Percentiles rank a stretch among this genome's conserved stretches.
Evolutionary conservation across 345 rosid genomes (phyloP).

Genomic region (Citrus cavaleriei): DNA sequence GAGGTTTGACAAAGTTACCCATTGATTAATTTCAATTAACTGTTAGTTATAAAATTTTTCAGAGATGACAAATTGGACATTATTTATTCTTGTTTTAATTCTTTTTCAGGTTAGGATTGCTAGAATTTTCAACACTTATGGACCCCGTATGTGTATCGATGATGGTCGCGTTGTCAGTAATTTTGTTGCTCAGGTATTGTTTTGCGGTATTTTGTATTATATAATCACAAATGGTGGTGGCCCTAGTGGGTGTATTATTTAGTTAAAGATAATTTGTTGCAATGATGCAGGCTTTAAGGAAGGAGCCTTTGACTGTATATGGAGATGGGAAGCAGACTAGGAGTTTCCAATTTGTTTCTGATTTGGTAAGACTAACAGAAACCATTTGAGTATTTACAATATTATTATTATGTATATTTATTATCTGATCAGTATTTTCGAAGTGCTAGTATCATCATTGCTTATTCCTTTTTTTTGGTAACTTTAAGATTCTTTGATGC

Average conservation of each 20-base stretch:
- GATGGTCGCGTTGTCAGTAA: conserved; percentile 99
- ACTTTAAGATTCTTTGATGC: background rate
- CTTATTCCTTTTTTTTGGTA: background rate
- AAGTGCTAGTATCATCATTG: background rate
- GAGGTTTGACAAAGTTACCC: conserved; percentile 40
- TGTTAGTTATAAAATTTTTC: background rate
- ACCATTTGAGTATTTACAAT: background rate
- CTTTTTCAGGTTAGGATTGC: conserved; percentile 89
- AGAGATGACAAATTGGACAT: background rate
- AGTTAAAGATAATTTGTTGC: background rate
- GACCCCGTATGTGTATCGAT: conserved; percentile 98
- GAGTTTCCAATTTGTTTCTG: conserved; percentile 98
- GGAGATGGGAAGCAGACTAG: conserved; percentile 99
- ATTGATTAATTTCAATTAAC: background rate
- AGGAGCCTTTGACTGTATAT: conserved; percentile 95
- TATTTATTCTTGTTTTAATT: background rate
- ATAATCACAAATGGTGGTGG: background rate
- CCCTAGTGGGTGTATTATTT: background rate
- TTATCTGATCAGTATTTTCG: background rate
- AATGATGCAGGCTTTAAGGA: conserved; percentile 79
- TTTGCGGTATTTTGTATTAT: background rate
- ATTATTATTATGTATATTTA: background rate
- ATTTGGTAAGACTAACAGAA: conserved; percentile 70
- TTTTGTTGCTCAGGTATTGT: conserved; percentile 91
- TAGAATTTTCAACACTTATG: conserved; percentile 89